Percentiles rank a stretch among this genome's conserved stretches.
Evolutionary conservation across 345 rosid species (phyloP).

Genomic region (Balakata baccata): DNA sequence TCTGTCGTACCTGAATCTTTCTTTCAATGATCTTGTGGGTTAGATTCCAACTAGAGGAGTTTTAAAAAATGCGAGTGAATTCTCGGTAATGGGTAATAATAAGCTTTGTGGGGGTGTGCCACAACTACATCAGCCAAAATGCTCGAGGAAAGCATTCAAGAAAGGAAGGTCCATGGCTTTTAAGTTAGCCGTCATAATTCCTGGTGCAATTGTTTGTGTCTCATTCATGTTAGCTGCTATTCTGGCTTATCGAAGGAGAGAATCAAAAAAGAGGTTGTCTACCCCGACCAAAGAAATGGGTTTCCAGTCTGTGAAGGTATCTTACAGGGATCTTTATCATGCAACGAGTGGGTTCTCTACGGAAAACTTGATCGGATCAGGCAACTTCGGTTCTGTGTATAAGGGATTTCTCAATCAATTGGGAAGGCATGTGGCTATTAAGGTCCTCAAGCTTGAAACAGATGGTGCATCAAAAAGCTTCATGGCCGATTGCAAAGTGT

Average conservation of each 20-base stretch:
- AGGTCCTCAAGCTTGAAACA: slow-evolving; percentile 10
- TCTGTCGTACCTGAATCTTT: slow-evolving; percentile 17
- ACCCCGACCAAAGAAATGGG: not conserved
- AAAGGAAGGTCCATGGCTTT: not conserved
- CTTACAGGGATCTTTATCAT: not conserved
- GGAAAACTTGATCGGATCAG: slow-evolving; percentile 1
- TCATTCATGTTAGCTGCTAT: not conserved
- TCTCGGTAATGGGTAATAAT: slow-evolving; percentile 24
- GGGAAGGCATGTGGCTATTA: not conserved
- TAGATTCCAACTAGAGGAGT: slow-evolving; percentile 32
- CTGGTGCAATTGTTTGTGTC: not conserved
- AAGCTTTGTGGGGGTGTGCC: slow-evolving; percentile 35
- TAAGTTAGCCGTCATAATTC: not conserved
- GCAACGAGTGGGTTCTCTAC: slow-evolving; percentile 5
- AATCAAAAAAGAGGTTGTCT: not conserved
- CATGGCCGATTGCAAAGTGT: slow-evolving; percentile 7
- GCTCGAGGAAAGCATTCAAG: not conserved
- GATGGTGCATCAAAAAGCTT: slow-evolving; percentile 12
- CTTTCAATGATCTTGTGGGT: slow-evolving; percentile 43
- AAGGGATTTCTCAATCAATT: not conserved
- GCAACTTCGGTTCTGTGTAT: slow-evolving; percentile 9
- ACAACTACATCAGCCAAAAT: slow-evolving; percentile 7
- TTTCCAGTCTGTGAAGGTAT: not conserved
- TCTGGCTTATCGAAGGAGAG: not conserved
- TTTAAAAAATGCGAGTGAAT: slow-evolving; percentile 27